A percentile compares a stretch with the other conserved stretches of the same genome.
phyloP scores from a whole-genome alignment of 768 basidiomycete species.

The Candolleomyces aberdarensis region DNA sequence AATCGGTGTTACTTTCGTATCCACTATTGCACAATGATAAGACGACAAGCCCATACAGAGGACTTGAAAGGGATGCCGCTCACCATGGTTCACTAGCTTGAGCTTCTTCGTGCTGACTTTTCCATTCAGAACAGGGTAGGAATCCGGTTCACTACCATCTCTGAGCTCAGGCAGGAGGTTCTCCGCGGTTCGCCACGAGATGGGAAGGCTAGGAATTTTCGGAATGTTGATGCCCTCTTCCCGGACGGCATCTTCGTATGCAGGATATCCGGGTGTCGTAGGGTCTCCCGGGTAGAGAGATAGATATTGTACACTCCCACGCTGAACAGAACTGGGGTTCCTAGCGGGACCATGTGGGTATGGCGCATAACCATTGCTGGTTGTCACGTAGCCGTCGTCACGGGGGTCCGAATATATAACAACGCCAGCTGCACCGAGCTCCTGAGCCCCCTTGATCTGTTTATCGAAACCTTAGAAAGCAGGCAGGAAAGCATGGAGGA shows the following conservation, averaged over 20 bases:
- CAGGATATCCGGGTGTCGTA: constrained; percentile 82
- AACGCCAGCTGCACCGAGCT: constrained; percentile 72
- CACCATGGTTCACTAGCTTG: constrained; percentile 53
- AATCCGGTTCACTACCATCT: constrained; percentile 28
- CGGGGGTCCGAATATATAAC: constrained; percentile 82
- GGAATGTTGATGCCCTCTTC: constrained; percentile 60
- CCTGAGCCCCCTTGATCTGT: constrained; percentile 77
- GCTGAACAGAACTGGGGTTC: constrained; percentile 80
- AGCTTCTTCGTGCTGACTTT: constrained; percentile 11
- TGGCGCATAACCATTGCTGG: constrained; percentile 67
- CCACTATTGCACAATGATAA: constrained; percentile 40
- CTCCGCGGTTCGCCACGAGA: constrained; percentile 82
- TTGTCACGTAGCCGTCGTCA: constrained; percentile 77
- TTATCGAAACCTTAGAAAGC: constrained; percentile 3
- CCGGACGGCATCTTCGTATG: constrained; percentile 79
- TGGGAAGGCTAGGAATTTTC: constrained; percentile 81
- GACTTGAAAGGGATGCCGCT: not conserved
- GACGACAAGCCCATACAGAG: not conserved
- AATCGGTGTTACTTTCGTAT: constrained; percentile 78
- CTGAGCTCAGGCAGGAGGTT: constrained; percentile 41
- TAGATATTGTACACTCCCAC: constrained; percentile 77
- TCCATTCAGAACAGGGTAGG: not conserved
- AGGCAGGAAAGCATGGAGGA: not conserved
- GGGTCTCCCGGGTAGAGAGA: constrained; percentile 73
- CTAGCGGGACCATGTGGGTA: constrained; percentile 85